phyloP scores from a whole-genome alignment of 345 rosid genomes.

The Pistacia atlantica region DNA sequence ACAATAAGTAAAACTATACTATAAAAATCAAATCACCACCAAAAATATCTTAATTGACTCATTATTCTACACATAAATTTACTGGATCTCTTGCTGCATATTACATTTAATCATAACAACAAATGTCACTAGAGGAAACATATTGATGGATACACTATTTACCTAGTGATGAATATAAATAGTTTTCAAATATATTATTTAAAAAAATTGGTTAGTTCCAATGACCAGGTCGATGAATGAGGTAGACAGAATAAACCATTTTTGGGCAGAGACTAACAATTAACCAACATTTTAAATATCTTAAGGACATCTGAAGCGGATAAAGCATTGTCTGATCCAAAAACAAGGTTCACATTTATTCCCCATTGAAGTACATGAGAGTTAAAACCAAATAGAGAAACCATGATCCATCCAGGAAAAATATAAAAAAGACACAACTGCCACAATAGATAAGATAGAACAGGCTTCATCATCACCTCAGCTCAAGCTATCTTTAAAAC shows the following conservation, averaged over 20 bases:
- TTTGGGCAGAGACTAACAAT: not conserved
- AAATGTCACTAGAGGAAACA: not conserved
- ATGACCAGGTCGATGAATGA: not conserved
- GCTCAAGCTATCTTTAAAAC: not conserved
- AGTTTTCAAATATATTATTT: not conserved
- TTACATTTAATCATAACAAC: not conserved
- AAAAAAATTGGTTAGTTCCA: slow-evolving; percentile 1
- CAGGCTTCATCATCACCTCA: not conserved
- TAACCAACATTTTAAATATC: not conserved
- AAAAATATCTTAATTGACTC: not conserved
- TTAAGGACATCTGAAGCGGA: not conserved
- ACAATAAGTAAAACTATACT: not conserved
- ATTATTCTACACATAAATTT: not conserved
- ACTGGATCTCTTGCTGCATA: not conserved
- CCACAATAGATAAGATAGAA: not conserved
- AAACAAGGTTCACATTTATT: not conserved
- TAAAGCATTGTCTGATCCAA: not conserved
- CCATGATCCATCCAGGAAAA: not conserved
- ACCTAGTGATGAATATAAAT: not conserved
- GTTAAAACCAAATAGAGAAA: not conserved
- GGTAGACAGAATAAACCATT: not conserved
- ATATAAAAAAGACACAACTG: not conserved
- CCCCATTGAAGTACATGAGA: not conserved
- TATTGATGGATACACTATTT: not conserved
- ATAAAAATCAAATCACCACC: not conserved